These are phyloP conservation scores for Rhizopogon rudus DNA, from an alignment of 768 basidiomycete genomes.

Conservation along the genomic window DNA sequence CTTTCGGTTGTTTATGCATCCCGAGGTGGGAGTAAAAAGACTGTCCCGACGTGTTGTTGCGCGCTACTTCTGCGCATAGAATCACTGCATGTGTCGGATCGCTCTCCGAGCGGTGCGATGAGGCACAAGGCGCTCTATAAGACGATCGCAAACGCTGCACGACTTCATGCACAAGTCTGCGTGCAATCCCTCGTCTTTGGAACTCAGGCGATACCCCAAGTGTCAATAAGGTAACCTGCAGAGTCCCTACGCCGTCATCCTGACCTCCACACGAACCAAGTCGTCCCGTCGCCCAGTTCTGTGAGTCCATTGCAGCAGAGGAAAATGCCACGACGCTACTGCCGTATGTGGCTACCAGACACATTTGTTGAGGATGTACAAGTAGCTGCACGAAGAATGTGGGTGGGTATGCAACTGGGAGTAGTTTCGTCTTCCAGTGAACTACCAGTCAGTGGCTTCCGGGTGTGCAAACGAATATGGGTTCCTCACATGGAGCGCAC, in stretches of 20 bases:
- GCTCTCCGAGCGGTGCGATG: background rate
- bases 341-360: constrained; percentile 21
- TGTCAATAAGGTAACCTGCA: constrained; percentile 22
- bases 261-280: constrained; percentile 1
- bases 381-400: constrained; percentile 29
- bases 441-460: background rate
- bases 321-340: constrained; percentile 21
- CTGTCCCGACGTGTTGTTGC: constrained; percentile 19
- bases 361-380: constrained; percentile 23
- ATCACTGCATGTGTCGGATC: constrained; percentile 15
- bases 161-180: constrained; percentile 22
- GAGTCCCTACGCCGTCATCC: constrained; percentile 6
- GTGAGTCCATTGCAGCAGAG: constrained; percentile 16
- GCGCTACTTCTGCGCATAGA: constrained; percentile 23
- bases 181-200: constrained; percentile 24
- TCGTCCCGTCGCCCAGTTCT: background rate
- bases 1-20: constrained; percentile 18
- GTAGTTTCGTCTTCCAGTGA: constrained; percentile 15
- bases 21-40: constrained; percentile 24
- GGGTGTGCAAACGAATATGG: background rate
- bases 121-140: background rate
- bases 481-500: constrained; percentile 19
- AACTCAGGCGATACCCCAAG: constrained; percentile 23
- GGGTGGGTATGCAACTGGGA: constrained; percentile 22
- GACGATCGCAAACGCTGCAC: constrained; percentile 20